Conservation (phyloP, 2,329 filamentous ascomycete species). For the Helminthosporium solani region DNA sequence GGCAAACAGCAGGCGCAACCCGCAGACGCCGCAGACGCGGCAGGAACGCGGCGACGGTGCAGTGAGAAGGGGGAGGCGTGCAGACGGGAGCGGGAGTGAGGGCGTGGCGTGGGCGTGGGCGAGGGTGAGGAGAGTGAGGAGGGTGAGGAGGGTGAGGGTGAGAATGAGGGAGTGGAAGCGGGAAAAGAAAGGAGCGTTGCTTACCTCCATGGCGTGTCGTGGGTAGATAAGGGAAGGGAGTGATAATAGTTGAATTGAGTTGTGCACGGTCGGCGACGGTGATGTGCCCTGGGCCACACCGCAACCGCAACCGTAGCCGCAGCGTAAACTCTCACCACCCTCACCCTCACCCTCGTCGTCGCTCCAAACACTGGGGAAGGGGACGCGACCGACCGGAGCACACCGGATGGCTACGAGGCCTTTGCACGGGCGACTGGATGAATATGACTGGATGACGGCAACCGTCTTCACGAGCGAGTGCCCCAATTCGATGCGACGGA, state of each 20-base stretch:
- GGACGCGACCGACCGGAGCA: no score
- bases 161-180: constrained; percentile 6
- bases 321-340: no score
- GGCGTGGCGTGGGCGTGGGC: constrained; percentile 2
- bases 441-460: no score
- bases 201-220: constrained; percentile 36
- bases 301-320: not conserved
- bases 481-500: no score
- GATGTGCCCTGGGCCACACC: constrained; percentile 24
- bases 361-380: no score
- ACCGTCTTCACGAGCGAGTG: no score
- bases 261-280: constrained; percentile 34
- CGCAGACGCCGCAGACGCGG: not conserved
- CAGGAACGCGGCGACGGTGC: not conserved
- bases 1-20: not conserved
- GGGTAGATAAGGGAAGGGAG: constrained; percentile 11
- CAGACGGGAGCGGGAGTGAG: constrained; percentile 1
- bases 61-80: not conserved
- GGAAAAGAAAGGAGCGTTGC: constrained; percentile 24
- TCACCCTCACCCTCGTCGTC: no score
- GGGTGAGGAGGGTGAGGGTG: not conserved
- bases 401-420: no score
- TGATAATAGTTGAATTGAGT: constrained; percentile 23
- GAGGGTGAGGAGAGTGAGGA: constrained; percentile 4
- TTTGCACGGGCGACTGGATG: no score